These are phyloP conservation scores for Fusarium setosum DNA, from an alignment of 2,329 filamentous ascomycete species.

Conservation along the genomic window DNA sequence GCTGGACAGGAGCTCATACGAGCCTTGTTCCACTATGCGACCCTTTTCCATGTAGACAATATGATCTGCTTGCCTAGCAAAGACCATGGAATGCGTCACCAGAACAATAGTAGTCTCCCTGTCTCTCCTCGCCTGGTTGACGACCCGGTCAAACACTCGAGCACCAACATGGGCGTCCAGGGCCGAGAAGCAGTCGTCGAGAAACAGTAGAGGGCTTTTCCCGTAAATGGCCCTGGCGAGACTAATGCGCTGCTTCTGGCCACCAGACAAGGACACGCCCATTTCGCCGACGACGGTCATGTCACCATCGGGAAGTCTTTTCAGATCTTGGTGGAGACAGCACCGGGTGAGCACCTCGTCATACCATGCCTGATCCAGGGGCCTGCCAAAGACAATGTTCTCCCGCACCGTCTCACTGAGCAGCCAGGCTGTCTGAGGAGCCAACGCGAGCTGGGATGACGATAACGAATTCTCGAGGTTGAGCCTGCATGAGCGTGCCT, in stretches of 20 bases:
- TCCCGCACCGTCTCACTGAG: slow-evolving; percentile 20
- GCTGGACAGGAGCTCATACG: not conserved
- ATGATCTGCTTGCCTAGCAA: slow-evolving; percentile 23
- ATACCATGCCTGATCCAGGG: slow-evolving; percentile 14
- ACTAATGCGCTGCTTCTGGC: slow-evolving; percentile 26
- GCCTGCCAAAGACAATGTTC: slow-evolving; percentile 17
- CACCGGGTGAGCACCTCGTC: slow-evolving; percentile 17
- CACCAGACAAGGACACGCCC: slow-evolving; percentile 20
- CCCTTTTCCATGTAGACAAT: slow-evolving; percentile 24
- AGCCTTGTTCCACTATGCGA: not conserved
- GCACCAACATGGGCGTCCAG: slow-evolving; percentile 22
- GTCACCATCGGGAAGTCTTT: slow-evolving; percentile 11
- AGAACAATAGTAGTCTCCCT: slow-evolving; percentile 1
- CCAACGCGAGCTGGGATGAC: slow-evolving; percentile 15
- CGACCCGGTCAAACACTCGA: slow-evolving; percentile 20
- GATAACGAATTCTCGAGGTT: not conserved
- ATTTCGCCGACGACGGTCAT: slow-evolving; percentile 31
- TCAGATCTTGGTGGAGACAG: slow-evolving; percentile 19
- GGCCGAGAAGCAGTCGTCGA: slow-evolving; percentile 26
- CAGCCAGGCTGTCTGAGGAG: slow-evolving; percentile 19
- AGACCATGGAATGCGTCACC: slow-evolving; percentile 20
- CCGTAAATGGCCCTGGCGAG: slow-evolving; percentile 26
- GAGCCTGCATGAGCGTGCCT: not conserved
- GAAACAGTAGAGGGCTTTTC: slow-evolving; percentile 10
- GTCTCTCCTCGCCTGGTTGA: slow-evolving; percentile 11